Conservation (phyloP, 805 yeast species). For the Starmerella apicola region DNA sequence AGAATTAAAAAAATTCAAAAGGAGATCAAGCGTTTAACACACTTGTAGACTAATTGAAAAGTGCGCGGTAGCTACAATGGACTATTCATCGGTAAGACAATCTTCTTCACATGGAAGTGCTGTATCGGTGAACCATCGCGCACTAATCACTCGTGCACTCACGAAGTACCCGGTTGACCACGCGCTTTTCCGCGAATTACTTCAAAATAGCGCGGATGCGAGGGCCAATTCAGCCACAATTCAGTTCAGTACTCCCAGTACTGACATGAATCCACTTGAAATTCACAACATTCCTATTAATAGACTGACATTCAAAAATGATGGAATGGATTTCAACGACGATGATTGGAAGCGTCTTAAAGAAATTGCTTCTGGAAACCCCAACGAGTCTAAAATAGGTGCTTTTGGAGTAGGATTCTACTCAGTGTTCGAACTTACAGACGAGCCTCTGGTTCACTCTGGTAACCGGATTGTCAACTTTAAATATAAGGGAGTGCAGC, state of each 20-base stretch:
- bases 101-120: slow-evolving; percentile 20
- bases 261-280: slow-evolving; percentile 13
- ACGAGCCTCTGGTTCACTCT: slow-evolving; percentile 56
- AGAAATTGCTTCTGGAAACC: slow-evolving; percentile 34
- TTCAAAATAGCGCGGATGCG: slow-evolving; percentile 34
- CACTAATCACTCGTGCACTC: slow-evolving; percentile 32
- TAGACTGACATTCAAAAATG: slow-evolving; percentile 22
- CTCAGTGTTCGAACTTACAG: slow-evolving; percentile 68
- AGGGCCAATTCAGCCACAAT: slow-evolving; percentile 27
- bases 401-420: slow-evolving; percentile 44
- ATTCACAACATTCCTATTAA: slow-evolving; percentile 24
- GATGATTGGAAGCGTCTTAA: slow-evolving; percentile 32
- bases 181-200: slow-evolving; percentile 31
- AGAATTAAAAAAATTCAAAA: neutral
- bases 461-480: slow-evolving; percentile 30
- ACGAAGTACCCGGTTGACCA: slow-evolving; percentile 34
- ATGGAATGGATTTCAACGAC: slow-evolving; percentile 27
- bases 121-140: slow-evolving; percentile 32
- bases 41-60: too few relatives aligned
- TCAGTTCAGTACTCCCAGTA: slow-evolving; percentile 19
- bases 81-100: slow-evolving; percentile 19
- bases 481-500: slow-evolving; percentile 30
- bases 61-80: slow-evolving; percentile 18
- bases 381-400: slow-evolving; percentile 33
- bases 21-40: too few relatives aligned